Conservation (phyloP, 441 rosid genomes). For the Erodium chrysanthum region DNA sequence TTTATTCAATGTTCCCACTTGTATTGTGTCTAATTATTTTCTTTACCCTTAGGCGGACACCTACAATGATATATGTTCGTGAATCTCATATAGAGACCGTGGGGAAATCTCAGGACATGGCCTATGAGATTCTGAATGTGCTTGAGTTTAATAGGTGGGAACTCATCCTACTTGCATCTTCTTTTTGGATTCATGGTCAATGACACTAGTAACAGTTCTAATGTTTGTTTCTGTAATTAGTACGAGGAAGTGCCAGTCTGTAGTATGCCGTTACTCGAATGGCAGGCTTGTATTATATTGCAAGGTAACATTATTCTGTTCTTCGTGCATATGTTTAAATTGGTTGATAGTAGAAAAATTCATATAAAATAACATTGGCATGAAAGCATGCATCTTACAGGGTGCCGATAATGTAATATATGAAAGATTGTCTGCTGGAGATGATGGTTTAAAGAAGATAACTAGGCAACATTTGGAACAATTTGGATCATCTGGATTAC, state of each 20-base stretch:
- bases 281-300: conserved; percentile 90
- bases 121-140: conserved; percentile 90
- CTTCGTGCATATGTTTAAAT: conserved; percentile 10
- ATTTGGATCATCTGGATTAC: conserved; percentile 92
- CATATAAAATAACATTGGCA: conserved; percentile 5
- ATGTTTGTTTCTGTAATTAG: conserved; percentile 37
- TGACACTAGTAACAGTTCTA: conserved; percentile 20
- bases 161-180: conserved; percentile 11
- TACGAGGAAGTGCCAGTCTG: conserved; percentile 96
- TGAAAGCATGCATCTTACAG: conserved; percentile 39
- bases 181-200: conserved; percentile 13
- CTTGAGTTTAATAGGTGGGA: conserved; percentile 89
- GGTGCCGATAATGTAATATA: conserved; percentile 79
- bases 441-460: conserved; percentile 52
- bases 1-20: neutral
- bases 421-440: conserved; percentile 66
- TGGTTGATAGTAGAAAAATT: neutral
- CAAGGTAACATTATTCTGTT: conserved; percentile 50
- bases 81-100: conserved; percentile 91
- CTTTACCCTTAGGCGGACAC: conserved; percentile 67
- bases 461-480: conserved; percentile 64
- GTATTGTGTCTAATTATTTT: conserved; percentile 18
- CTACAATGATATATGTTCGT: conserved; percentile 80
- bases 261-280: conserved; percentile 83
- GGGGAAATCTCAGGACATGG: conserved; percentile 69